Percentiles rank a stretch among this genome's conserved stretches.
Conservation (phyloP, 1,139 yeast genomes). For the Kurtzmaniella quercitrusa region DNA sequence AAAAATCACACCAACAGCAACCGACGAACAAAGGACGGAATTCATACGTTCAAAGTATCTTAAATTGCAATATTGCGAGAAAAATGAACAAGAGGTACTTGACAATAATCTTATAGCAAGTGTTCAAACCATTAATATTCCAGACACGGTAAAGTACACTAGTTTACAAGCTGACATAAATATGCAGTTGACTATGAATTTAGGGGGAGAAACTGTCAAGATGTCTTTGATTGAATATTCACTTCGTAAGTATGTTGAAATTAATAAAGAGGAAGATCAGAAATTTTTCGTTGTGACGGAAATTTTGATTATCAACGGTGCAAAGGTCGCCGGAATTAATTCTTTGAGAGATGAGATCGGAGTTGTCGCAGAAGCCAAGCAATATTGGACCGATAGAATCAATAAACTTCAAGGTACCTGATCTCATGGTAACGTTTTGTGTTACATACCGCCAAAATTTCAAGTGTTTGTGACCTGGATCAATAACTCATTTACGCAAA, state of each 20-base stretch:
- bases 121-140: constrained; percentile 47
- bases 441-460: too few species aligned
- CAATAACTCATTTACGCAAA: too few species aligned
- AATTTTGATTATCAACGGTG: constrained; percentile 65
- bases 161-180: constrained; percentile 50
- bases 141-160: constrained; percentile 42
- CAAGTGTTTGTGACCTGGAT: too few species aligned
- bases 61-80: constrained; percentile 30
- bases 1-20: constrained; percentile 30
- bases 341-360: constrained; percentile 25
- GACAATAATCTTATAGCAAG: constrained; percentile 37
- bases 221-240: constrained; percentile 60
- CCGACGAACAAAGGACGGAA: constrained; percentile 31
- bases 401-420: constrained; percentile 16
- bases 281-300: constrained; percentile 69
- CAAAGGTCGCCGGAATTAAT: constrained; percentile 27
- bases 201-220: constrained; percentile 22
- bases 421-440: neutral
- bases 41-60: constrained; percentile 53
- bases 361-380: constrained; percentile 39
- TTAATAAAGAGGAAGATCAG: constrained; percentile 14
- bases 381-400: constrained; percentile 49
- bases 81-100: constrained; percentile 16
- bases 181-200: constrained; percentile 28
- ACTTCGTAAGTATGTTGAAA: constrained; percentile 43